phyloP scores from a whole-genome alignment of 2,329 filamentous ascomycete species.

The Lachnellula willkommii region DNA sequence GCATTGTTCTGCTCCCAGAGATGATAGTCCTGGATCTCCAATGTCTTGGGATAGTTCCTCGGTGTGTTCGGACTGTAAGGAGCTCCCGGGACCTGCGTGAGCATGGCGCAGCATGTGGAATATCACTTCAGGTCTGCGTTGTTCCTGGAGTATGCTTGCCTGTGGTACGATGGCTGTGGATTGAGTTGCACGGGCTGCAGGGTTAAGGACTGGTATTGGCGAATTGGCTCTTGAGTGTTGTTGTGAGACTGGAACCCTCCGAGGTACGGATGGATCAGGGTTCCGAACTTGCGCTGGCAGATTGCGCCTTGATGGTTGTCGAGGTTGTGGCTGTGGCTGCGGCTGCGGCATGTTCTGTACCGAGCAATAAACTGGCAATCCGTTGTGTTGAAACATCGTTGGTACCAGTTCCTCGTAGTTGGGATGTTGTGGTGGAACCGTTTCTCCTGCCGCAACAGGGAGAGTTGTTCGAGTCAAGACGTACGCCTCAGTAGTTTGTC shows the following conservation, averaged over 20 bases:
- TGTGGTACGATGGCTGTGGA: no score
- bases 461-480: neutral
- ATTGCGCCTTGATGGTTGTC: neutral
- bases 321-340: neutral
- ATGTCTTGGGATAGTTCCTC: constrained; percentile 1
- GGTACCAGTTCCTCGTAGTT: neutral
- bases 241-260: neutral
- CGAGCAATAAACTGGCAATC: neutral
- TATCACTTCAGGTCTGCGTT: neutral
- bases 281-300: neutral
- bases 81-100: neutral
- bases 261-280: neutral
- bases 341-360: neutral
- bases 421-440: neutral
- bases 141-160: no score
- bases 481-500: neutral
- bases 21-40: constrained; percentile 2
- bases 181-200: neutral
- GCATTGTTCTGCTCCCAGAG: neutral
- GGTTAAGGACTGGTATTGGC: neutral
- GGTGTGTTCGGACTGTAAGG: neutral
- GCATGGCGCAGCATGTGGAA: constrained; percentile 11
- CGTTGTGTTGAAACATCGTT: neutral
- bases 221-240: neutral
- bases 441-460: neutral